Percentiles rank a stretch among this genome's conserved stretches.
Conservation (phyloP, 2,329 filamentous ascomycete genomes). For the Monosporascus sp. region DNA sequence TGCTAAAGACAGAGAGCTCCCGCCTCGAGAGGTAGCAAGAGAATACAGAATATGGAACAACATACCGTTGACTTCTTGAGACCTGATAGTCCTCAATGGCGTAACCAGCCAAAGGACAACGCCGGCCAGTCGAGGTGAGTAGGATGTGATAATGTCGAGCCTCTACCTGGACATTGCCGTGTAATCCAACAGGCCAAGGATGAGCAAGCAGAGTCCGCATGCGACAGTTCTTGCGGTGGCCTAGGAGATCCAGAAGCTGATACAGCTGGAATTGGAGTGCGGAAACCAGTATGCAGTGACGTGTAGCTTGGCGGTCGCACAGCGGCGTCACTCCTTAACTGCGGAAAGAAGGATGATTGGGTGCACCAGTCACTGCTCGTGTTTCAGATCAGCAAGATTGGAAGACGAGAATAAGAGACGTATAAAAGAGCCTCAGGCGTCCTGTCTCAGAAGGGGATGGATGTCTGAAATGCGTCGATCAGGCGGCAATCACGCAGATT, state of each 20-base stretch:
- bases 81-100: constrained; percentile 19
- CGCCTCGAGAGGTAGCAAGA: constrained; percentile 27
- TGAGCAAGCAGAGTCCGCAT: not conserved
- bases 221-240: constrained; percentile 3
- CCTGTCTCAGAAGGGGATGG: constrained; percentile 8
- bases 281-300: not conserved
- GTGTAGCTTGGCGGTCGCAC: constrained; percentile 7
- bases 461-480: constrained; percentile 27
- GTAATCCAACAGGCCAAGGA: not conserved
- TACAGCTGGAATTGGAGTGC: not conserved
- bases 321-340: constrained; percentile 18
- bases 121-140: not conserved
- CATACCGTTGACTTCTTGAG: constrained; percentile 39
- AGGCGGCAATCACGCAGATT: constrained; percentile 29
- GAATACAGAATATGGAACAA: constrained; percentile 29
- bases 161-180: not conserved
- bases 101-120: not conserved
- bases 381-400: constrained; percentile 35
- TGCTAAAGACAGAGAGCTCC: constrained; percentile 13
- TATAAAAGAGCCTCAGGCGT: constrained; percentile 16
- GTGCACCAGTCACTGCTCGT: constrained; percentile 19
- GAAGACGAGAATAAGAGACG: constrained; percentile 13
- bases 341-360: constrained; percentile 6
- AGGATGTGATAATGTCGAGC: not conserved
- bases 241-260: not conserved